A percentile compares a stretch with the other conserved stretches of the same genome.
Conservation (phyloP, 75 land plant species). For the Adiantum capillusveneris region DNA sequence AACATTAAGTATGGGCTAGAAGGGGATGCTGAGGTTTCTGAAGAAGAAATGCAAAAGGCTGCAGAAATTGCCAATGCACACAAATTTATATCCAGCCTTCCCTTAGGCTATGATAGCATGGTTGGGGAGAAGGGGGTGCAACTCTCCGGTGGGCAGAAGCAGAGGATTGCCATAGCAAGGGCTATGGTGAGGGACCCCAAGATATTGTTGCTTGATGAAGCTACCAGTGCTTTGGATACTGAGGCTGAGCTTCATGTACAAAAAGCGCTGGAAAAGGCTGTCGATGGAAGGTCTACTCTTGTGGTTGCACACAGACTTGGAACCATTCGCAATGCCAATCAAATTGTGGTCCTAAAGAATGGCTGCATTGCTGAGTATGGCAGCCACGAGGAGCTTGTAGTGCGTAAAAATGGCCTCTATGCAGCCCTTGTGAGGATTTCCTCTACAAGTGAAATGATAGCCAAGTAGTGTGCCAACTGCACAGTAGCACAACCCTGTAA, state of each 20-base stretch:
- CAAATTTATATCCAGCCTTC: slow-evolving; percentile 92
- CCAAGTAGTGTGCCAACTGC: no score
- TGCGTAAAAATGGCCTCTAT: slow-evolving; percentile 55
- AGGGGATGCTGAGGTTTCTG: slow-evolving; percentile 58
- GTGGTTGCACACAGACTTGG: slow-evolving; percentile 96
- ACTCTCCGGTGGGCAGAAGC: slow-evolving; percentile 91
- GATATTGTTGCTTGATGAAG: slow-evolving; percentile 89
- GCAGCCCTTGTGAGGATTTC: slow-evolving; percentile 67
- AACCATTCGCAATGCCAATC: slow-evolving; percentile 90
- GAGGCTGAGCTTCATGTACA: slow-evolving; percentile 92
- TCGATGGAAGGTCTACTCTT: slow-evolving; percentile 45
- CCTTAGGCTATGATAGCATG: slow-evolving; percentile 96
- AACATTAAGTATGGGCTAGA: slow-evolving; percentile 93
- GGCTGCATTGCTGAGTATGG: slow-evolving; percentile 76
- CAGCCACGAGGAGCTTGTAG: slow-evolving; percentile 66
- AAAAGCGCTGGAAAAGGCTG: slow-evolving; percentile 72
- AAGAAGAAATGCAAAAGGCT: slow-evolving; percentile 95
- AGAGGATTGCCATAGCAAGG: slow-evolving; percentile 92
- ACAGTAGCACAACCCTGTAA: no score
- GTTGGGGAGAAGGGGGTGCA: slow-evolving; percentile 96
- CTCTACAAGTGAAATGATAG: no score
- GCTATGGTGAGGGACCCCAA: slow-evolving; percentile 91
- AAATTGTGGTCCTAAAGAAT: slow-evolving; percentile 70
- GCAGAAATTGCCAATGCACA: slow-evolving; percentile 98
- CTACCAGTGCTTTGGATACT: slow-evolving; percentile 82